phyloP scores from a whole-genome alignment of 2,329 filamentous ascomycete species.

The Clarireedia hainanense region DNA sequence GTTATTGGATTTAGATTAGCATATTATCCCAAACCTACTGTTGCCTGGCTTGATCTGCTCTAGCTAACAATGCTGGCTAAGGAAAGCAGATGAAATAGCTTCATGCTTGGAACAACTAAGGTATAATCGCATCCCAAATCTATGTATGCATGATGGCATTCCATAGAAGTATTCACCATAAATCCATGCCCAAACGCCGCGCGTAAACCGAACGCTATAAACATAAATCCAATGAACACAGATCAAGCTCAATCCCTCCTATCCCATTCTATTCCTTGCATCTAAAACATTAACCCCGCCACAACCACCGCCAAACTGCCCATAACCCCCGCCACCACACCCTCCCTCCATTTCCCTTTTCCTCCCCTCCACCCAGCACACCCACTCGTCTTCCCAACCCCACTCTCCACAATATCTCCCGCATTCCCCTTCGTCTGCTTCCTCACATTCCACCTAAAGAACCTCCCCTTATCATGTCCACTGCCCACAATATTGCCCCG shows the following conservation, averaged over 20 bases:
- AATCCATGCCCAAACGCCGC: too few species aligned
- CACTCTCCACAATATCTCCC: conserved; percentile 23
- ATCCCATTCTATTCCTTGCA: not conserved
- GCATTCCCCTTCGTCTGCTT: conserved; percentile 16
- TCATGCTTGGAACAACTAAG: too few species aligned
- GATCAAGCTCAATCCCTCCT: not conserved
- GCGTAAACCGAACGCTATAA: not conserved
- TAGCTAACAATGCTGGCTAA: too few species aligned
- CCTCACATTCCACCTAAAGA: conserved; percentile 33
- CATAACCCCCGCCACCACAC: not conserved
- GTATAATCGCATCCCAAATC: too few species aligned
- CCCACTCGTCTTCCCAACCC: not conserved
- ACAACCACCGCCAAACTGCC: not conserved
- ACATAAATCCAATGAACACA: not conserved
- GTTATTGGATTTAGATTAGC: not conserved
- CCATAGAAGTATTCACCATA: too few species aligned
- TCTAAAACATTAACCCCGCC: not conserved
- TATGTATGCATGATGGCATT: too few species aligned
- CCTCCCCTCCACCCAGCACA: not conserved
- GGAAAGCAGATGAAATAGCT: too few species aligned
- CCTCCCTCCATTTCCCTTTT: not conserved
- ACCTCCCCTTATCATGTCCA: conserved; percentile 39
- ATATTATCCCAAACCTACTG: not conserved
- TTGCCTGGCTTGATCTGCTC: too few species aligned
- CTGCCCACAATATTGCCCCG: conserved; percentile 48